phyloP scores from a whole-genome alignment of 2,329 filamentous ascomycete genomes.

The Diatrype stigma region DNA sequence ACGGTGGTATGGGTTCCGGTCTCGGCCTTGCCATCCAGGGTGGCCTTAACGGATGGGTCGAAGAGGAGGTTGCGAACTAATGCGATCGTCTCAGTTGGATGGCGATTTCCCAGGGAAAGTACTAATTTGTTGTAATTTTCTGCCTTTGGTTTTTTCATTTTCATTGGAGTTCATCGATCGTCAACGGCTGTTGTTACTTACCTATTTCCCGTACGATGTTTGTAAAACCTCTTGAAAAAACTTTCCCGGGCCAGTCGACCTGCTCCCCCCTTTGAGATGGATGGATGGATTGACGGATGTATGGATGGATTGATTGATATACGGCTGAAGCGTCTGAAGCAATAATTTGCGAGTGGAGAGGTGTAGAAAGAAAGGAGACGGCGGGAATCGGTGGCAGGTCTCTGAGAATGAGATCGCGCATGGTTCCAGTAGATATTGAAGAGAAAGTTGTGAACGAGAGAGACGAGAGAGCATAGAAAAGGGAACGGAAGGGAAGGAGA shows the following conservation, averaged over 20 bases:
- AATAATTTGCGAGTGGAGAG: not conserved
- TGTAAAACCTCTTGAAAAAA: constrained; percentile 28
- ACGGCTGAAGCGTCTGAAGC: not conserved
- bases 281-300: not conserved
- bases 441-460: not conserved
- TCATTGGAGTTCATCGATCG: constrained; percentile 21
- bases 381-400: not conserved
- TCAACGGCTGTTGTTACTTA: constrained; percentile 20
- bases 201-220: constrained; percentile 27
- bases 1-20: constrained; percentile 54
- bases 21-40: constrained; percentile 61
- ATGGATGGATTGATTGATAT: constrained; percentile 6
- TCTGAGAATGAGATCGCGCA: constrained; percentile 1
- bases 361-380: no score
- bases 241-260: constrained; percentile 23
- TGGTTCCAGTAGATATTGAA: not conserved
- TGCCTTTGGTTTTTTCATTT: constrained; percentile 26
- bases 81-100: constrained; percentile 4
- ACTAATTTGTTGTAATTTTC: constrained; percentile 41
- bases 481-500: not conserved
- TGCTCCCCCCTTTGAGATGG: not conserved
- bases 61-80: constrained; percentile 62
- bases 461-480: not conserved
- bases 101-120: constrained; percentile 22
- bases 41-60: constrained; percentile 63